Percentiles rank a stretch among this genome's conserved stretches.
Evolutionary conservation across 2,329 filamentous ascomycete genomes (phyloP).

Genomic region (Phaeosphaeria sp.): DNA sequence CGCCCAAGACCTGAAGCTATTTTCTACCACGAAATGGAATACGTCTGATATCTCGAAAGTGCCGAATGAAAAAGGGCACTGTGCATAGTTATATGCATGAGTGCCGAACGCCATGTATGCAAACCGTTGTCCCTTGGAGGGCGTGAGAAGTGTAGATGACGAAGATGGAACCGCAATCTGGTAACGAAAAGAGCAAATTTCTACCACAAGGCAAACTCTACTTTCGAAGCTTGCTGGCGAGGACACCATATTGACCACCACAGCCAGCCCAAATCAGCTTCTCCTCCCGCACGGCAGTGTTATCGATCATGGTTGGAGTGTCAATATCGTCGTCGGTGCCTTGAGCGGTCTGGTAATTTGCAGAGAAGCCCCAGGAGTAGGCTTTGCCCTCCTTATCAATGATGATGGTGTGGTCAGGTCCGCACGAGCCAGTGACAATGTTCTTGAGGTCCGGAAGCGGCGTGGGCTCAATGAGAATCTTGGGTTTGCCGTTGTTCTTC

Average conservation of each 20-base stretch:
- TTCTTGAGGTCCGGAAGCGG: conserved; percentile 64
- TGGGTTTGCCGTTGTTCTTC: conserved; percentile 66
- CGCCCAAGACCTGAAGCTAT: conserved; percentile 4
- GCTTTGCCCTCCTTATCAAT: conserved; percentile 72
- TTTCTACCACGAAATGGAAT: conserved; percentile 7
- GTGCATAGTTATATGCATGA: conserved; percentile 11
- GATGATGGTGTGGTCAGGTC: conserved; percentile 76
- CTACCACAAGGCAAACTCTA: conserved; percentile 9
- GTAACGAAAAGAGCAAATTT: not conserved
- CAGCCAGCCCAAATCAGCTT: conserved; percentile 79
- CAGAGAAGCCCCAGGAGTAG: conserved; percentile 81
- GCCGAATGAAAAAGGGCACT: conserved; percentile 9
- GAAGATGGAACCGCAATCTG: conserved; percentile 15
- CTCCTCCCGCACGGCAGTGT: conserved; percentile 78
- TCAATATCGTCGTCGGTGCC: conserved; percentile 81
- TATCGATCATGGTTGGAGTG: conserved; percentile 80
- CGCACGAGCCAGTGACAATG: conserved; percentile 65
- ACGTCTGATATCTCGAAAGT: conserved; percentile 4
- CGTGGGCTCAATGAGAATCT: conserved; percentile 73
- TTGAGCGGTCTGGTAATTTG: conserved; percentile 80
- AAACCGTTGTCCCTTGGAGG: conserved; percentile 8
- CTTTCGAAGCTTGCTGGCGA: conserved; percentile 51
- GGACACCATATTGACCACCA: conserved; percentile 82
- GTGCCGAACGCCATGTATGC: conserved; percentile 32
- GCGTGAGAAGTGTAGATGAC: conserved; percentile 8